A percentile compares a stretch with the other conserved stretches of the same genome.
Conservation (phyloP, 306 rosid species). For the Pyrus communis region DNA sequence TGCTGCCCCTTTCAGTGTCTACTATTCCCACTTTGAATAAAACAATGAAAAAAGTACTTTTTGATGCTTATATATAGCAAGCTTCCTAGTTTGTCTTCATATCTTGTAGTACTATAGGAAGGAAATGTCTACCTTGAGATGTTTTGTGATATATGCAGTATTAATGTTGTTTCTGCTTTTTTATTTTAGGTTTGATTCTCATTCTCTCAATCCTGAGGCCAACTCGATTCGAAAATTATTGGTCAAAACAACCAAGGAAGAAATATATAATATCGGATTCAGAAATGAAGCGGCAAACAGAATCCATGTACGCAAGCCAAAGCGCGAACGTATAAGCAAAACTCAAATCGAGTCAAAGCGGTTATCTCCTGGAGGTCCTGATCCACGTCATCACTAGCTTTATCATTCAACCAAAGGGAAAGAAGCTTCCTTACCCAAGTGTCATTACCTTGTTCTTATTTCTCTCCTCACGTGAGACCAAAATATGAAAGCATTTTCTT, state of each 20-base stretch:
- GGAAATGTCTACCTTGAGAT: not conserved
- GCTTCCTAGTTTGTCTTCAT: no score
- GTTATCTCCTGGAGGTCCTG: not conserved
- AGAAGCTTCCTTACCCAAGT: not conserved
- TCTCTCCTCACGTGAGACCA: not conserved
- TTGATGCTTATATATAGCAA: no score
- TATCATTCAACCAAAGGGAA: not conserved
- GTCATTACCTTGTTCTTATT: not conserved
- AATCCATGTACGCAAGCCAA: not conserved
- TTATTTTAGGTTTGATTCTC: not conserved
- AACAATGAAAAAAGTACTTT: no score
- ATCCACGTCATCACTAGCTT: not conserved
- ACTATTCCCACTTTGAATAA: no score
- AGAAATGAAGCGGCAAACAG: not conserved
- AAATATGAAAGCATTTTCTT: not conserved
- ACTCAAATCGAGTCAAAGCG: not conserved
- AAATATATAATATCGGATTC: not conserved
- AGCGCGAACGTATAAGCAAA: not conserved
- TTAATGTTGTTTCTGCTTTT: not conserved
- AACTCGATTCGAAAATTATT: not conserved
- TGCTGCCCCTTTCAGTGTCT: no score
- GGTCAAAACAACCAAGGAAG: not conserved
- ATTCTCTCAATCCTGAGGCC: not conserved
- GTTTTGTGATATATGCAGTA: not conserved
- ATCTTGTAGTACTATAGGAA: no score